Conservation (phyloP, 495 filamentous ascomycete genomes). For the Penicillium dipodomyicola region DNA sequence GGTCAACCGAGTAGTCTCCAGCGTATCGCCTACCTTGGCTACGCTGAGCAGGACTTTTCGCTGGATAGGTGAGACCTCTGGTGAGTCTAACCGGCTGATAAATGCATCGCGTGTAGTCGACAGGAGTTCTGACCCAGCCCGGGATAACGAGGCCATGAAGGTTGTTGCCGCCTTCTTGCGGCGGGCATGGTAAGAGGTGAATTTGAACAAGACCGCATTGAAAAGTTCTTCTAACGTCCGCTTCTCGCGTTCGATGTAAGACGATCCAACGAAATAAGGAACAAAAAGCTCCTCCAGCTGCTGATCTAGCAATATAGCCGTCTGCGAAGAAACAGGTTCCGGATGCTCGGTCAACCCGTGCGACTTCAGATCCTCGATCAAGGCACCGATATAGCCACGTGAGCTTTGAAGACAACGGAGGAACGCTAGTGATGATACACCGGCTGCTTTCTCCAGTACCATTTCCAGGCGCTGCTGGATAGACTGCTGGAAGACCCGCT, state of each 20-base stretch:
- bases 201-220: conserved; percentile 91
- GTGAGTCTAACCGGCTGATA: conserved; percentile 78
- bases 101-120: conserved; percentile 76
- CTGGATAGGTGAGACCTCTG: conserved; percentile 78
- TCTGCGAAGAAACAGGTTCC: conserved; percentile 83
- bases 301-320: conserved; percentile 82
- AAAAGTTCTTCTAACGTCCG: conserved; percentile 88
- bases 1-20: conserved; percentile 49
- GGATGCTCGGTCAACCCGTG: conserved; percentile 96
- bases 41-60: conserved; percentile 82
- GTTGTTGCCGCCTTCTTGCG: conserved; percentile 81
- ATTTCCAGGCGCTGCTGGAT: conserved; percentile 94
- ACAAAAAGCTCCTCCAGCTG: conserved; percentile 96
- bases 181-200: conserved; percentile 85
- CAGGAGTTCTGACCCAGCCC: conserved; percentile 78
- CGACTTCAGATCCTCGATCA: conserved; percentile 89
- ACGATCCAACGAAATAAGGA: conserved; percentile 89
- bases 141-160: conserved; percentile 86
- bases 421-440: conserved; percentile 87
- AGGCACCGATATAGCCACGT: conserved; percentile 73
- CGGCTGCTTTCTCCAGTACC: conserved; percentile 90
- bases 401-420: conserved; percentile 88
- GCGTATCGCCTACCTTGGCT: conserved; percentile 61
- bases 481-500: conserved; percentile 95
- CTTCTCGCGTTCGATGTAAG: conserved; percentile 93